These are phyloP conservation scores for Verticillium nonalfalfae DNA, from an alignment of 2,329 filamentous ascomycete genomes.

Conservation along the genomic window DNA sequence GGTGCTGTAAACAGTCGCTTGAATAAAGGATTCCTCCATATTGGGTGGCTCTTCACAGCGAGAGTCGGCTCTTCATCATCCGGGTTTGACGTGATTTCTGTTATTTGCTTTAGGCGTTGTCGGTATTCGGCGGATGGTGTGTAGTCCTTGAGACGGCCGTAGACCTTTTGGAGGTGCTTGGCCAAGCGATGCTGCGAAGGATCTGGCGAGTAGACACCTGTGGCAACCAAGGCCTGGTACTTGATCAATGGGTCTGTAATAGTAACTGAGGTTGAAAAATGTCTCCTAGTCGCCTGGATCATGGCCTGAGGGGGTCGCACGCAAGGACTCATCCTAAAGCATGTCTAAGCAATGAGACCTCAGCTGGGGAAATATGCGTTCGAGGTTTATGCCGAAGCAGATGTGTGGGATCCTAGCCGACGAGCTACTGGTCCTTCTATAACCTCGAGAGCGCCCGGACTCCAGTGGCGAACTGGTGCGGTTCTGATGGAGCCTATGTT, in stretches of 20 bases:
- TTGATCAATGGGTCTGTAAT: slow-evolving; percentile 71
- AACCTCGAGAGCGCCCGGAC: too few relatives aligned
- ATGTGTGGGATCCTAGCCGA: too few relatives aligned
- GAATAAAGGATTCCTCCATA: slow-evolving; percentile 53
- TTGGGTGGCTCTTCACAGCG: slow-evolving; percentile 46
- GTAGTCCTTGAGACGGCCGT: slow-evolving; percentile 71
- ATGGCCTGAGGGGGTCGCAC: not conserved
- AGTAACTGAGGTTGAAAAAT: slow-evolving; percentile 42
- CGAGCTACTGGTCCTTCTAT: too few relatives aligned
- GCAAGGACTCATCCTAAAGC: not conserved
- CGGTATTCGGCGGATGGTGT: slow-evolving; percentile 65
- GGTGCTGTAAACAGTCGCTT: slow-evolving; percentile 51
- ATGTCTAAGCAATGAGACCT: not conserved
- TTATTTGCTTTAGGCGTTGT: slow-evolving; percentile 56
- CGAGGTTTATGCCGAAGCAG: not conserved
- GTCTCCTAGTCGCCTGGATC: slow-evolving; percentile 15
- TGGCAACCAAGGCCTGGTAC: slow-evolving; percentile 65
- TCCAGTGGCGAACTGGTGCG: too few relatives aligned
- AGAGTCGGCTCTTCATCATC: slow-evolving; percentile 26
- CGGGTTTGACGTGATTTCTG: slow-evolving; percentile 31
- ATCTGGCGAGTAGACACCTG: slow-evolving; percentile 61
- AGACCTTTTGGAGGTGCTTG: slow-evolving; percentile 71
- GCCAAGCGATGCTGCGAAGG: slow-evolving; percentile 67
- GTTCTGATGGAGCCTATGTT: too few relatives aligned
- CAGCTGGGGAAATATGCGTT: not conserved